These are phyloP conservation scores for Rosa rugosa DNA, from an alignment of 306 rosid genomes.

Conservation along the genomic window DNA sequence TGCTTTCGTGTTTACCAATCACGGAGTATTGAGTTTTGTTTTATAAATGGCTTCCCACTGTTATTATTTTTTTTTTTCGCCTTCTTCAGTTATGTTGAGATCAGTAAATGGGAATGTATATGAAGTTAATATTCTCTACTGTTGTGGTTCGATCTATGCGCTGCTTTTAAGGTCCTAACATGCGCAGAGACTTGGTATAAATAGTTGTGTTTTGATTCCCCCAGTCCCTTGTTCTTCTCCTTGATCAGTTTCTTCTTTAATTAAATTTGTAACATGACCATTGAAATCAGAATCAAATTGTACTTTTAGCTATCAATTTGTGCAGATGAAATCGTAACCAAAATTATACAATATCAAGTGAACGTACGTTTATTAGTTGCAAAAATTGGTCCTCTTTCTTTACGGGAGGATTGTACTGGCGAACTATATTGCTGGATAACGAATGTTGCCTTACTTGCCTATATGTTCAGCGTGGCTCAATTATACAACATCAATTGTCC, in stretches of 20 bases:
- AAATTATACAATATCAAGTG: neutral
- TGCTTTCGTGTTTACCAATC: slow-evolving; percentile 2
- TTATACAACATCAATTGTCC: neutral
- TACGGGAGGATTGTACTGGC: neutral
- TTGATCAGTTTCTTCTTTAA: neutral
- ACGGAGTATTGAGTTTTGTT: neutral
- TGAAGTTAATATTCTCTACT: neutral
- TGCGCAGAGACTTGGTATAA: neutral
- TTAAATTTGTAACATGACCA: neutral
- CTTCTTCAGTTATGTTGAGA: neutral
- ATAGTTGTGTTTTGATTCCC: neutral
- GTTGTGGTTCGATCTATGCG: neutral
- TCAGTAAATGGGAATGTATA: neutral
- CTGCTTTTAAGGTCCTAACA: neutral
- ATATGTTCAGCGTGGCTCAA: neutral
- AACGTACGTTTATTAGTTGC: neutral
- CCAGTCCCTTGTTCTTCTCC: neutral
- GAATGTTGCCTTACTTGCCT: neutral
- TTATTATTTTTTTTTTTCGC: neutral
- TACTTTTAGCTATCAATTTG: neutral
- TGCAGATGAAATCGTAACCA: neutral
- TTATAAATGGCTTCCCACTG: neutral
- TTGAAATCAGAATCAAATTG: neutral
- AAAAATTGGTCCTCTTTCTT: neutral
- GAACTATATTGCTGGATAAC: neutral